Base-by-base conservation (phyloP, 106 monocot species). In the Agapanthus africanus region DNA sequence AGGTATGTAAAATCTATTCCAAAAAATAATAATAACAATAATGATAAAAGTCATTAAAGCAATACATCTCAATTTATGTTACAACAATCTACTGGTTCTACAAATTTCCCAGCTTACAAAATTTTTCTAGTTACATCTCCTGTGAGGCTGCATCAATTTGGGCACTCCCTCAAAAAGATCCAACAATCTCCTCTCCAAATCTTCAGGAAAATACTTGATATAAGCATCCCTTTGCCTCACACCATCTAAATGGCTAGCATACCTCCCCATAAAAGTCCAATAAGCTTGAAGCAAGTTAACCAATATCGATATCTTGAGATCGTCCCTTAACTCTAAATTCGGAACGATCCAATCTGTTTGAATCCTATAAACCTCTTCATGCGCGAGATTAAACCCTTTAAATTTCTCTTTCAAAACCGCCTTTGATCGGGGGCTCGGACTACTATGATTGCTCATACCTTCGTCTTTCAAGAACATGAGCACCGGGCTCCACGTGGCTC, bases 131-230 rank as follows among this genome's bases (percentile, higher is more conserved):
- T n/a, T n/a, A n/a, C n/a, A n/a, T 32, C 37, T 64, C 64, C 11
- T 36, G 11, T 70, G 47, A n/a, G 74, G 37, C 26, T 59, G 72
- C 63, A 90, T 51, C 18, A 82, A 72, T 63, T 78, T 92, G 18
- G 71, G 74, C 23, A 41, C 65, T 7, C 85, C 83, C 22, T 76
- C 81, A 52, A 93, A 93, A 46, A 93, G 79, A 81, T 88, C 83
- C 4, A 83, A 30, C 6, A 88, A 26, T 47, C 68, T 77, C 14
- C 34, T 68, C 73, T 88, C 77, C 15, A 93, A 65, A 70, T 93
- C 88, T 18, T 93, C 93, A 8, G 59, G 49, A 7, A 16, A 50
- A 54, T 79, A 88, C 66, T 81, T 93, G 31, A 93, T 72, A 70
- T 74, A 88, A 51, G 61, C 77, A 0, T 87, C 75, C 18, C 70